A percentile compares a stretch with the other conserved stretches of the same genome.
Conservation (phyloP, 2,329 filamentous ascomycete genomes). For the Botrytis elliptica region DNA sequence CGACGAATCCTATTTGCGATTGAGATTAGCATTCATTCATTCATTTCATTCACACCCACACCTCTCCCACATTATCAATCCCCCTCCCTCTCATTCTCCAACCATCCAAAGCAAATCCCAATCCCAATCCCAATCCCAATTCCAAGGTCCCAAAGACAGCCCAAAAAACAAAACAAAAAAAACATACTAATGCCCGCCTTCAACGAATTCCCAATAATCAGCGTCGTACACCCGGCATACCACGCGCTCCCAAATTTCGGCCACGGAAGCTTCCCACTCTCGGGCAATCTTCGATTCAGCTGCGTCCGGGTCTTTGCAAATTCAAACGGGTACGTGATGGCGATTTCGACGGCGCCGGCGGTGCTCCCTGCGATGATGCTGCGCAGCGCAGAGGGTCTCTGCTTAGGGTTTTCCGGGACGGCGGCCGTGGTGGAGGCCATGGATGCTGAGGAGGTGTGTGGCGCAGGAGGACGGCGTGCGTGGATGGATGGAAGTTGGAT, state of each 20-base stretch:
- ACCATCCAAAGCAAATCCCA: neutral
- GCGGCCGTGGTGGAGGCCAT: conserved; percentile 21
- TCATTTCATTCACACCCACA: neutral
- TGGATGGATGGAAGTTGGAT: neutral
- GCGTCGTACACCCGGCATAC: conserved; percentile 96
- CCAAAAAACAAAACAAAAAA: conserved; percentile 27
- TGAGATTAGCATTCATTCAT: neutral
- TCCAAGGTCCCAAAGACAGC: neutral
- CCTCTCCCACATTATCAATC: neutral
- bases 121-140: neutral
- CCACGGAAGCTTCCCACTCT: conserved; percentile 87
- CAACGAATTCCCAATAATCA: conserved; percentile 94
- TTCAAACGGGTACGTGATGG: conserved; percentile 92
- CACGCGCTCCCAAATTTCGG: conserved; percentile 90
- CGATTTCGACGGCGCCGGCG: conserved; percentile 74
- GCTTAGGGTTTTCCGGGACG: conserved; percentile 44
- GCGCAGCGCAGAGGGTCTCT: conserved; percentile 72
- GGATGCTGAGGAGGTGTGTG: conserved; percentile 20
- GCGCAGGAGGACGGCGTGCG: neutral
- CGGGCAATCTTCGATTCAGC: conserved; percentile 79
- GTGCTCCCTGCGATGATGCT: conserved; percentile 89
- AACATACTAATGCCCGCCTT: conserved; percentile 89
- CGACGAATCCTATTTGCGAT: conserved; percentile 70
- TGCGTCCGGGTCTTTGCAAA: conserved; percentile 96
- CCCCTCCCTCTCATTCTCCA: neutral